These are phyloP conservation scores for Fusarium odoratissimum DNA, from an alignment of 2,329 filamentous ascomycete species.

Conservation along the genomic window DNA sequence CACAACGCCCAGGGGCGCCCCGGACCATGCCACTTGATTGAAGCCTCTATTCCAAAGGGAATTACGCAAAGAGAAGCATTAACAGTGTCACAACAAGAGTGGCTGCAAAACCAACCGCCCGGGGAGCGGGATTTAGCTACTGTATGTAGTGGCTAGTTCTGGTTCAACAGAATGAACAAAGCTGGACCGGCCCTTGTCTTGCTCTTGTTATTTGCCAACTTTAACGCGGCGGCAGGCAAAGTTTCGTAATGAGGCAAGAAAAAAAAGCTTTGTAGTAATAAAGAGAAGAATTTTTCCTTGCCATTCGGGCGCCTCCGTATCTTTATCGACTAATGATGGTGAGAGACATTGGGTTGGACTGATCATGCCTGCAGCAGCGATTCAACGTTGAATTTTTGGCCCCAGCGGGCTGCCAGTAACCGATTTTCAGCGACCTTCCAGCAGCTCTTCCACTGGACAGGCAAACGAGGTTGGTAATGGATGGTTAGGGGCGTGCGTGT, in stretches of 20 bases:
- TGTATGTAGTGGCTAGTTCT: slow-evolving; percentile 6
- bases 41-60: slow-evolving; percentile 12
- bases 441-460: slow-evolving; percentile 2
- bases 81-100: slow-evolving; percentile 3
- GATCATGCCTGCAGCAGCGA: slow-evolving; percentile 13
- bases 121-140: slow-evolving; percentile 10
- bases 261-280: not conserved
- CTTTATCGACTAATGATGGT: slow-evolving; percentile 16
- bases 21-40: slow-evolving; percentile 6
- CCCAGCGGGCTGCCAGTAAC: not conserved
- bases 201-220: not conserved
- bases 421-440: slow-evolving; percentile 14
- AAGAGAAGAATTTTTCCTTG: not conserved
- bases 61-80: not conserved
- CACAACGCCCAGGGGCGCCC: slow-evolving; percentile 7
- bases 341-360: slow-evolving; percentile 10
- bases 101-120: slow-evolving; percentile 28
- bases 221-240: not conserved
- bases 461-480: slow-evolving; percentile 8
- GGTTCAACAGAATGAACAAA: slow-evolving; percentile 14
- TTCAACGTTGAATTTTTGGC: slow-evolving; percentile 3
- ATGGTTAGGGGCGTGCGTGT: slow-evolving; percentile 5
- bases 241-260: not conserved
- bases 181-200: slow-evolving; percentile 5
- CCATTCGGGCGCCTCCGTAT: slow-evolving; percentile 12